Evolutionary conservation across 1,284 basidiomycete genomes (phyloP).

Genomic region (Austroboletus novae-zelandiae): DNA sequence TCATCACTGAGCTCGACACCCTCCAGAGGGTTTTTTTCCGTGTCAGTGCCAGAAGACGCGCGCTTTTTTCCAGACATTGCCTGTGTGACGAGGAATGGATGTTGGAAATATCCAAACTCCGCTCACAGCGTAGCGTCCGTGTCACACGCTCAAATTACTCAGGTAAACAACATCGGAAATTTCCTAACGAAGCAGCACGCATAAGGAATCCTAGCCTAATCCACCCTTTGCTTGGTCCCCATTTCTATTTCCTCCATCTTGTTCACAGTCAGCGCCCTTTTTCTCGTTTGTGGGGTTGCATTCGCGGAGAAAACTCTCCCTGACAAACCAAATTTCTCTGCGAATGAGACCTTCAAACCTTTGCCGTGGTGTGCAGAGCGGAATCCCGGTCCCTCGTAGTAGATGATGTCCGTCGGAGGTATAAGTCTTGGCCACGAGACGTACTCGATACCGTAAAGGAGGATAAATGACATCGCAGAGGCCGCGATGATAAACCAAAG

Average conservation of each 20-base stretch:
- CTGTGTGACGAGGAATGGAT: slow-evolving; percentile 10
- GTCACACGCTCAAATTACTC: slow-evolving; percentile 5
- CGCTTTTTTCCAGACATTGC: slow-evolving; percentile 61
- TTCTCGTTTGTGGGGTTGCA: slow-evolving; percentile 36
- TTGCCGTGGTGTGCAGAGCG: slow-evolving; percentile 76
- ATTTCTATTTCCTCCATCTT: slow-evolving; percentile 55
- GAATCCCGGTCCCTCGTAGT: slow-evolving; percentile 86
- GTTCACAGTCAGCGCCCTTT: slow-evolving; percentile 39
- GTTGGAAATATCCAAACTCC: slow-evolving; percentile 32
- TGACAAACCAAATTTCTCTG: slow-evolving; percentile 33
- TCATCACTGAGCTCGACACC: slow-evolving; percentile 67
- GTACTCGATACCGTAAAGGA: slow-evolving; percentile 81
- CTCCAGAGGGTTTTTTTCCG: slow-evolving; percentile 63
- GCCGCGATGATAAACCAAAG: slow-evolving; percentile 72
- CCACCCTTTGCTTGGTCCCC: slow-evolving; percentile 67
- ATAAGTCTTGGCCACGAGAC: slow-evolving; percentile 94
- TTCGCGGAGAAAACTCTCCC: slow-evolving; percentile 32
- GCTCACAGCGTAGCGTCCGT: slow-evolving; percentile 15
- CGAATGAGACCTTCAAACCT: slow-evolving; percentile 50
- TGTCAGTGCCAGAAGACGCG: slow-evolving; percentile 68
- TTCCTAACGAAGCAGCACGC: too few relatives aligned
- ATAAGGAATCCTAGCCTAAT: slow-evolving; percentile 39
- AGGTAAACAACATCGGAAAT: slow-evolving; percentile 4
- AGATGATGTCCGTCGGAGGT: slow-evolving; percentile 80
- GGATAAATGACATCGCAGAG: slow-evolving; percentile 65